Evolutionary conservation across 2,329 filamentous ascomycete species (phyloP), one percentile per base, ranked within the genome.

Genomic region (Dendryphion nanum): DNA sequence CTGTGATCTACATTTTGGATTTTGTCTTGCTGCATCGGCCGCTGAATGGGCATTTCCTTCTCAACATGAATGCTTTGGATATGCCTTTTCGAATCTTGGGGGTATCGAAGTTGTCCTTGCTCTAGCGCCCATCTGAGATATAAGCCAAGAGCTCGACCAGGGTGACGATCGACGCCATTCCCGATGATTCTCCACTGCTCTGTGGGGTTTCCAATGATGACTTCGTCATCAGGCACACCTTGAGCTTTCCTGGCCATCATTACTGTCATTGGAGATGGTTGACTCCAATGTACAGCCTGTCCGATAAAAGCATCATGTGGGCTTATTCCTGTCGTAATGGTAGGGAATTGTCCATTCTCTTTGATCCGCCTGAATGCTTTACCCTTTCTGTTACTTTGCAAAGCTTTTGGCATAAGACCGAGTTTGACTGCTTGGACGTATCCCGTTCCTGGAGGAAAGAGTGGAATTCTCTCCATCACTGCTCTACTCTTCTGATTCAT

Each of bases 81-180:
- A n/a, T n/a, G n/a, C n/a, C n/a, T n/a, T n/a, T n/a, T n/a, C n/a
- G n/a, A n/a, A n/a, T n/a, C n/a, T n/a, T n/a, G n/a, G n/a, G n/a
- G n/a, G n/a, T n/a, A n/a, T n/a, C n/a, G n/a, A n/a, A n/a, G n/a
- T n/a, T n/a, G n/a, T n/a, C n/a, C n/a, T n/a, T n/a, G n/a, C n/a
- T n/a, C n/a, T n/a, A n/a, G n/a, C 15, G 51, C 51, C 10, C 42
- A 20, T 5, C 48, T 41, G 10, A 89, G 66, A 7, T 74, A 69
- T 4, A 86, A 53, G 0, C 87, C 87, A 1, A 89, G 59, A 0
- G 80, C 79, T 14, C 89, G 62, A 0, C 85, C 78, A 1, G 87
- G 77, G 17, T 79, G 77, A 6, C 86, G 70, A 3, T 86, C 79
- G 0, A 94, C 87, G 18, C 82, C 86, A 59, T 94, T 94, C 0